These are phyloP conservation scores for Auricularia cornea DNA, from an alignment of 768 basidiomycete species.

Conservation along the genomic window DNA sequence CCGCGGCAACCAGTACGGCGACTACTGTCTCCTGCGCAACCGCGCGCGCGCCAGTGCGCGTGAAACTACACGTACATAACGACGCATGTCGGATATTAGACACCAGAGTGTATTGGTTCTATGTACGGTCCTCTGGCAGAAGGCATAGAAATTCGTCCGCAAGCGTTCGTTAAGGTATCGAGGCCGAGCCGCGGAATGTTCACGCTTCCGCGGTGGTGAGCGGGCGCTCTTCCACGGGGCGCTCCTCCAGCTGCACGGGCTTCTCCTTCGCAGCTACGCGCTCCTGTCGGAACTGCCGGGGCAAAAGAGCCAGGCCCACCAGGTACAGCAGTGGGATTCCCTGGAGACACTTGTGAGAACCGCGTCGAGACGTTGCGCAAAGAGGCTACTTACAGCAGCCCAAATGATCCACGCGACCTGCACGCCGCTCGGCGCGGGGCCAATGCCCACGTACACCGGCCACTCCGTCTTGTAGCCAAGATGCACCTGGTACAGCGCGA, in stretches of 20 bases:
- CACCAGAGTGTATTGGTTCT: too few species aligned
- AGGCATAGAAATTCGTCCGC: too few species aligned
- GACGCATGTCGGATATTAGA: too few species aligned
- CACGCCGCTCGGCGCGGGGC: conserved; percentile 13
- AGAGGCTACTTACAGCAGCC: conserved; percentile 1
- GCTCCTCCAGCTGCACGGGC: background rate
- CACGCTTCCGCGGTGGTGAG: too few species aligned
- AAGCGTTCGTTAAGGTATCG: too few species aligned
- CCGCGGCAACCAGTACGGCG: conserved; percentile 64
- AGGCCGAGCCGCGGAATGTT: too few species aligned
- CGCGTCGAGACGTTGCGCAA: too few species aligned
- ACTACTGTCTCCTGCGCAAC: conserved; percentile 72
- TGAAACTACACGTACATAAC: too few species aligned
- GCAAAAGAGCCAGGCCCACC: background rate
- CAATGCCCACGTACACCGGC: conserved; percentile 37
- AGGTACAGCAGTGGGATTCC: conserved; percentile 1
- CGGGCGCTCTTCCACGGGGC: too few species aligned
- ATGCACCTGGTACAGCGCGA: conserved; percentile 43
- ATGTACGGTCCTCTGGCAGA: too few species aligned
- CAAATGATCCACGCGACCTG: conserved; percentile 1
- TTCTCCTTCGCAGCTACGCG: background rate
- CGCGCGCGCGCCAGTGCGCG: too few species aligned
- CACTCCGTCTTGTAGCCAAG: conserved; percentile 43
- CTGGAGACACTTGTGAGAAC: background rate
- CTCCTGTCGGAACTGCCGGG: conserved; percentile 1